Evolutionary conservation across 2,329 filamentous ascomycete genomes (phyloP).

Genomic region (Karstenula rhodostoma): DNA sequence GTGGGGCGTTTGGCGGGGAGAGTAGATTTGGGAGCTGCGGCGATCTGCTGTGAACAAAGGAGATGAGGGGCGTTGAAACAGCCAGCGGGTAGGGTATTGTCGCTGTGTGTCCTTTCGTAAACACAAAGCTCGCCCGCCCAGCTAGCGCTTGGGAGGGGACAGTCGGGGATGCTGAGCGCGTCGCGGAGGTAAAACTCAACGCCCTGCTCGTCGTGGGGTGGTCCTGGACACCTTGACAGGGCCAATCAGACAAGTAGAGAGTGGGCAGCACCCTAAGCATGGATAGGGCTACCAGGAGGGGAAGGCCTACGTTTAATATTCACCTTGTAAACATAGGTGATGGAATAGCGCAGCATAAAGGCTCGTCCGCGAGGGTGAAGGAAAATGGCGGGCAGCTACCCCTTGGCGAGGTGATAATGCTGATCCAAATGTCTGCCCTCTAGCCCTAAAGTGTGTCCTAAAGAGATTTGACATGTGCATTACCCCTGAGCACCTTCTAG

Average conservation of each 20-base stretch:
- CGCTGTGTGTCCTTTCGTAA: too few species aligned
- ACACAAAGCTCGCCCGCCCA: not conserved
- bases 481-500: not conserved
- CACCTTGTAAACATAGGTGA: slow-evolving; percentile 4
- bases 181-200: not conserved
- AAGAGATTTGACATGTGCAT: slow-evolving; percentile 2
- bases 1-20: not conserved
- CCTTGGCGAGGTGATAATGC: slow-evolving; percentile 13
- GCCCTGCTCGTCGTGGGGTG: not conserved
- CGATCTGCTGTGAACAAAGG: not conserved
- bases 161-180: not conserved
- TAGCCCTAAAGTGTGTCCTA: slow-evolving; percentile 7
- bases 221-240: not conserved
- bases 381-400: slow-evolving; percentile 4
- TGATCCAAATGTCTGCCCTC: not conserved
- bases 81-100: not conserved
- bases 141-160: not conserved
- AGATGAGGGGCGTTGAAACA: not conserved
- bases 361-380: slow-evolving; percentile 8
- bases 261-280: not conserved
- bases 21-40: not conserved
- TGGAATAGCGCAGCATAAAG: slow-evolving; percentile 3
- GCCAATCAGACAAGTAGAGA: not conserved
- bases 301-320: not conserved
- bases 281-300: not conserved